Conservation (phyloP, 768 basidiomycete genomes). For the Podaxis sp. region DNA sequence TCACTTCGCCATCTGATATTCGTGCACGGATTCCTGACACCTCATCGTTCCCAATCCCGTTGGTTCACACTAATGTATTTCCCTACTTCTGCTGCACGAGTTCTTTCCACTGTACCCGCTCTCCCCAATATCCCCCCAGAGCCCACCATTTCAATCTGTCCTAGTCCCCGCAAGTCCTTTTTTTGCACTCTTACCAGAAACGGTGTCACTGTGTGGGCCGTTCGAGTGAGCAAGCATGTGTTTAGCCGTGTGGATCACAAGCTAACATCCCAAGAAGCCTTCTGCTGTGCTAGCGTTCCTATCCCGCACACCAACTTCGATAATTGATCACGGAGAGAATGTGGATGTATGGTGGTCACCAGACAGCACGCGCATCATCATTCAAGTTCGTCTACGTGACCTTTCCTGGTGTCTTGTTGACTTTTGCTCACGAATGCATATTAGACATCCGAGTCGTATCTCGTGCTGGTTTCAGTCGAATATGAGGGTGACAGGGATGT, state of each 20-base stretch:
- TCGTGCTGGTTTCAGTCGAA: conserved; percentile 72
- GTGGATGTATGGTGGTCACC: conserved; percentile 75
- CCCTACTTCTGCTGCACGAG: conserved; percentile 76
- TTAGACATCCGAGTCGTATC: conserved; percentile 79
- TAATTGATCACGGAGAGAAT: conserved; percentile 85
- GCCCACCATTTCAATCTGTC: conserved; percentile 52
- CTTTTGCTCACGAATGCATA: not conserved
- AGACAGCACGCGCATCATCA: conserved; percentile 75
- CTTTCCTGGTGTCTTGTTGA: not conserved
- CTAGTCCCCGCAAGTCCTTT: conserved; percentile 74
- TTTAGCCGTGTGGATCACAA: not conserved
- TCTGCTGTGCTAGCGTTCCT: conserved; percentile 71
- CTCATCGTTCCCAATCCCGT: not conserved
- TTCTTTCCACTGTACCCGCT: conserved; percentile 68
- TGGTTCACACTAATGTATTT: conserved; percentile 69
- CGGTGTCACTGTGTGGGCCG: conserved; percentile 78
- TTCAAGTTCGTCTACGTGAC: conserved; percentile 56
- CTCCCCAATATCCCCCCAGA: conserved; percentile 63
- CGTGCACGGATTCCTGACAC: not conserved
- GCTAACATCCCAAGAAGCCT: conserved; percentile 45
- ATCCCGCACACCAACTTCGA: conserved; percentile 72
- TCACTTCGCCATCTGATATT: not conserved
- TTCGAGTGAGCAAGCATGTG: conserved; percentile 45
- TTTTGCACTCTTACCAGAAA: conserved; percentile 75
- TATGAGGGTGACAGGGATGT: conserved; percentile 53